A percentile compares a stretch with the other conserved stretches of the same genome.
phyloP scores from a whole-genome alignment of 495 filamentous ascomycete genomes.

The Geopyxis carbonaria region DNA sequence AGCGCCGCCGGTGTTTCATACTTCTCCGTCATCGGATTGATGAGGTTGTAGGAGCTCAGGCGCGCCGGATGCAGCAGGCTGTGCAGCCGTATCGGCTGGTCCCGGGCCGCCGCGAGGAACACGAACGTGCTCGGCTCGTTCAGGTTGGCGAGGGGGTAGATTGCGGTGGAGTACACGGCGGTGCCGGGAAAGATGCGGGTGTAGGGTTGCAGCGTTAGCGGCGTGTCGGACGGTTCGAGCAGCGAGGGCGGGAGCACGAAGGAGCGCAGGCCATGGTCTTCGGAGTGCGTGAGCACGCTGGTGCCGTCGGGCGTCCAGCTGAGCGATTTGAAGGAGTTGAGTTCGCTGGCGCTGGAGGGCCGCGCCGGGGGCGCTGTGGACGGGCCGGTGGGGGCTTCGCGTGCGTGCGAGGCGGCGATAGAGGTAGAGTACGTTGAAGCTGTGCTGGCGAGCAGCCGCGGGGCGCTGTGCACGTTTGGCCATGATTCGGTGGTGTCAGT shows the following conservation, averaged over 20 bases:
- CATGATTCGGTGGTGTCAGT: not conserved
- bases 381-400: no score
- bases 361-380: no score
- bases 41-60: constrained; percentile 49
- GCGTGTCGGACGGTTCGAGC: constrained; percentile 35
- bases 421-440: constrained; percentile 24
- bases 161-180: constrained; percentile 50
- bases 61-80: constrained; percentile 35
- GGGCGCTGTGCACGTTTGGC: constrained; percentile 9
- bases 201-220: constrained; percentile 42
- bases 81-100: constrained; percentile 18
- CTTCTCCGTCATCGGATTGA: constrained; percentile 58
- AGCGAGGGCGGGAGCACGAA: constrained; percentile 60
- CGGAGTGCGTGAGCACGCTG: constrained; percentile 54
- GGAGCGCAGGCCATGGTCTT: constrained; percentile 47
- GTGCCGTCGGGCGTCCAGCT: constrained; percentile 48
- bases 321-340: constrained; percentile 2
- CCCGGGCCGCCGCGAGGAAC: constrained; percentile 18
- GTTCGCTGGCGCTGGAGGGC: no score
- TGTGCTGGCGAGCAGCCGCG: constrained; percentile 31
- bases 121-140: constrained; percentile 24
- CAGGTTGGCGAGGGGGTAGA: constrained; percentile 70
- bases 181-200: constrained; percentile 43
- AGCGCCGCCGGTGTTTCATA: constrained; percentile 63
- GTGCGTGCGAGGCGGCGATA: no score